phyloP scores from a whole-genome alignment of 2,329 filamentous ascomycete genomes.

The Teratosphaeria gauchensis region DNA sequence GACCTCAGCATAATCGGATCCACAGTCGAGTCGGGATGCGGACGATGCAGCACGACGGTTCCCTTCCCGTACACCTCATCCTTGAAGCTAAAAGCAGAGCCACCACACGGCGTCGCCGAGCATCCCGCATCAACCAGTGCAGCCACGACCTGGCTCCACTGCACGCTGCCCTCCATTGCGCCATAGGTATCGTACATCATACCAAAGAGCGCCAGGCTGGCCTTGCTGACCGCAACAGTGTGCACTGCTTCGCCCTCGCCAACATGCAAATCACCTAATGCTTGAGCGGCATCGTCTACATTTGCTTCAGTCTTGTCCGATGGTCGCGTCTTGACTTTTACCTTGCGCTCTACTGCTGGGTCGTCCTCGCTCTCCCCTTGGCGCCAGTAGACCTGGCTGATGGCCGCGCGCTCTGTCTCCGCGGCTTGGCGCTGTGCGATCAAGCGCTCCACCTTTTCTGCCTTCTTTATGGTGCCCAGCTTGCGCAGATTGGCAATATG shows the following conservation, averaged over 20 bases:
- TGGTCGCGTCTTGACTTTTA: neutral
- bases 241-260: neutral
- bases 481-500: too few species aligned
- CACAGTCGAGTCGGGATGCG: conserved; percentile 6
- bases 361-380: too few species aligned
- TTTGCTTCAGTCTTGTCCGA: neutral
- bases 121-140: conserved; percentile 7
- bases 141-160: conserved; percentile 3
- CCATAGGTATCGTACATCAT: conserved; percentile 1
- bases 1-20: conserved; percentile 9
- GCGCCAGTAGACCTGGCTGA: too few species aligned
- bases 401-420: too few species aligned
- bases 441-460: too few species aligned
- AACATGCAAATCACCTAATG: too few species aligned
- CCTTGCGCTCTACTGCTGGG: too few species aligned
- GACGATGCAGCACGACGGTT: conserved; percentile 4
- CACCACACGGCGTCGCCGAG: neutral
- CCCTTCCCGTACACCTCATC: neutral
- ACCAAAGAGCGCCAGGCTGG: conserved; percentile 1
- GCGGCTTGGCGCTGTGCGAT: too few species aligned
- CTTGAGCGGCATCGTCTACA: neutral
- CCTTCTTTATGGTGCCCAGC: too few species aligned
- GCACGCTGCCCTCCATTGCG: neutral
- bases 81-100: conserved; percentile 5
- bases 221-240: neutral